Base-by-base conservation (phyloP, 148 eudicot genomes). In the Heliosperma pusillum region DNA sequence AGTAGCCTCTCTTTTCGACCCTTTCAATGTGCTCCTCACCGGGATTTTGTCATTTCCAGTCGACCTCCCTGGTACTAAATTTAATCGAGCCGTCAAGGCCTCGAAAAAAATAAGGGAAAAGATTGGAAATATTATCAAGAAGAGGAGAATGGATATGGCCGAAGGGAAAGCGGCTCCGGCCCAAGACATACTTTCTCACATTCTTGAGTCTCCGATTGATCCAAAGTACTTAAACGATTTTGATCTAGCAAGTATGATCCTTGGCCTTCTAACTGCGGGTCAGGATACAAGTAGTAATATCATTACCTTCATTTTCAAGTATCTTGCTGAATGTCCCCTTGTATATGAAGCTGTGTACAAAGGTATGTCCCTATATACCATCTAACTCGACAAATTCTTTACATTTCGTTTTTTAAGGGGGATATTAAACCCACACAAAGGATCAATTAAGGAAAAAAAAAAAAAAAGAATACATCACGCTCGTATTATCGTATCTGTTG, bases 11-110 rank as follows among this genome's bases (percentile, higher is more conserved):
- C 73, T 83, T 0, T 72, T 73, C 0, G 56, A 56, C 0, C 82
- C 80, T 3, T 80, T 78, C 11, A 55, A 40, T 22, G 75, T 50
- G 21, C 26, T 84, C 1, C 25, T 73, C 6, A 16, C 77, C 0
- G 86, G 82, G 27, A 67, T 84, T 59, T 20, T 81, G 7, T 66
- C 82, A 0, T 2, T 84, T 5, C 86, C 84, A 0, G 69, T 84
- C 0, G 69, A 84, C 25, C 70, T 84, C 29, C 86, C 84, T 0
- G 82, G 86, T 15, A 84, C 84, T 1, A 81, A 70, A 1, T 84
- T 81, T 21, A 45, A 78, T 42, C 50, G 69, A 3, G 86, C 75
- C 24, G 56, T 78, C 22, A 81, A 78, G 66, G 71, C 73, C 0
- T 64, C 86, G 1, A 29, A 62, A 1, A 5, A 72, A 25, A 30